Evolutionary conservation across 768 basidiomycete genomes (phyloP).

Genomic region (Cystobasidium onofrii): DNA sequence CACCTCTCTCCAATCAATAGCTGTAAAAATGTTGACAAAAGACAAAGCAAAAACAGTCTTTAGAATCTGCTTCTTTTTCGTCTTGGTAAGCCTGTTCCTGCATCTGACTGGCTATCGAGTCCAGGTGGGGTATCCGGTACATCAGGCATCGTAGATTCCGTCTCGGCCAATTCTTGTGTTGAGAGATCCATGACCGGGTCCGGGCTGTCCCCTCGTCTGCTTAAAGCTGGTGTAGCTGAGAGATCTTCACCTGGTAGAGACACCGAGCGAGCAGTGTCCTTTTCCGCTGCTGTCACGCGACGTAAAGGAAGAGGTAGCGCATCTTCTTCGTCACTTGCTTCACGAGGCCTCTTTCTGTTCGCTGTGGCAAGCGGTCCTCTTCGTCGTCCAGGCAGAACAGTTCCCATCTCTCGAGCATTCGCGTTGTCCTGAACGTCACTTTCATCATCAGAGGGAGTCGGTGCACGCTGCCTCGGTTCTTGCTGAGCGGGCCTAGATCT

Average conservation of each 20-base stretch:
- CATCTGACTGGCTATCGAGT: background rate
- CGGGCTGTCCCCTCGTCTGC: background rate
- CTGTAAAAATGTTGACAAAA: too few species aligned
- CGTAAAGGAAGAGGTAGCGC: background rate
- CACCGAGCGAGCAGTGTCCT: too few species aligned
- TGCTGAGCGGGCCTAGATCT: background rate
- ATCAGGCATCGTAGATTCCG: background rate
- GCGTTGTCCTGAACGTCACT: background rate
- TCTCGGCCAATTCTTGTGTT: background rate
- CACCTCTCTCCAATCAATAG: too few species aligned
- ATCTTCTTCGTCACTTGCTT: conserved; percentile 11
- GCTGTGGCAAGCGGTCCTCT: background rate
- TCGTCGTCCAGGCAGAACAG: background rate
- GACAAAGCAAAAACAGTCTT: too few species aligned
- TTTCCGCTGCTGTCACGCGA: too few species aligned
- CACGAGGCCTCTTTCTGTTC: background rate
- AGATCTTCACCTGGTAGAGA: background rate
- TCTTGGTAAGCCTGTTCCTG: background rate
- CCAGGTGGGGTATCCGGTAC: background rate
- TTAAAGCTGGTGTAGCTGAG: background rate
- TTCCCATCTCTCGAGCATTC: background rate
- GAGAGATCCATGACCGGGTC: background rate
- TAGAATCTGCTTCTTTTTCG: background rate
- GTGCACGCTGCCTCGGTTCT: background rate
- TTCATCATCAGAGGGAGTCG: background rate